A percentile compares a stretch with the other conserved stretches of the same genome.
Evolutionary conservation across 23 red algal genomes (phyloP).

Genomic region (Gracilaria gracilis): DNA sequence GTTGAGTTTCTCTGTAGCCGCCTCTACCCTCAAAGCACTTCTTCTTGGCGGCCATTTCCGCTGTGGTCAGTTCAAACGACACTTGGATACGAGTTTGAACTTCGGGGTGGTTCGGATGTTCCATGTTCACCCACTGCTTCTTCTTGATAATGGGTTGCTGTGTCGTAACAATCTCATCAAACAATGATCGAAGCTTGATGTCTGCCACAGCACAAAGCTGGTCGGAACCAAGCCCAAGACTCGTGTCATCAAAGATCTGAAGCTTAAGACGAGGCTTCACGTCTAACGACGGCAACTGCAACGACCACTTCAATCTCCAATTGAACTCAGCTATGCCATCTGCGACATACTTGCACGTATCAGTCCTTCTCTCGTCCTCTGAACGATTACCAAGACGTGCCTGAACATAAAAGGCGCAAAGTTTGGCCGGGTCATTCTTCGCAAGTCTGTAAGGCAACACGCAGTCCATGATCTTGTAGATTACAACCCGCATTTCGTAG

Average conservation of each 20-base stretch:
- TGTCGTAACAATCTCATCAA: constrained; percentile 70
- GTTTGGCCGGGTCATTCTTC: constrained; percentile 50
- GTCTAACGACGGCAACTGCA: constrained; percentile 73
- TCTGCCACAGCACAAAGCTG: constrained; percentile 74
- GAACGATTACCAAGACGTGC: constrained; percentile 69
- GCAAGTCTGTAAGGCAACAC: constrained; percentile 64
- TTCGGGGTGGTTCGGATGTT: constrained; percentile 80
- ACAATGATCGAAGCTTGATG: constrained; percentile 81
- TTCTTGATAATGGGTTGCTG: constrained; percentile 77
- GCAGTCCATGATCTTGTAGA: constrained; percentile 81
- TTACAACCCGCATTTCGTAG: constrained; percentile 74
- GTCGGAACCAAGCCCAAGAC: constrained; percentile 68
- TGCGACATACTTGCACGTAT: constrained; percentile 73
- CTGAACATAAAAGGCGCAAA: constrained; percentile 73
- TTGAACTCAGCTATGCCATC: constrained; percentile 83
- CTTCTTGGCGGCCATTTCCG: constrained; percentile 71
- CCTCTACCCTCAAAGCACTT: constrained; percentile 74
- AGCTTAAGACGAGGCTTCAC: constrained; percentile 85
- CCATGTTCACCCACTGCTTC: constrained; percentile 75
- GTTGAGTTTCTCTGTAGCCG: constrained; percentile 66
- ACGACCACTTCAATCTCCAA: constrained; percentile 80
- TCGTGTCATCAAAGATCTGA: constrained; percentile 81
- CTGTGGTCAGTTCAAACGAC: constrained; percentile 73
- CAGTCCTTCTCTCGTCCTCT: constrained; percentile 66
- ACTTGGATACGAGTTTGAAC: constrained; percentile 69